phyloP scores from a whole-genome alignment of 2,329 filamentous ascomycete species.

The Cladophialophora immunda region DNA sequence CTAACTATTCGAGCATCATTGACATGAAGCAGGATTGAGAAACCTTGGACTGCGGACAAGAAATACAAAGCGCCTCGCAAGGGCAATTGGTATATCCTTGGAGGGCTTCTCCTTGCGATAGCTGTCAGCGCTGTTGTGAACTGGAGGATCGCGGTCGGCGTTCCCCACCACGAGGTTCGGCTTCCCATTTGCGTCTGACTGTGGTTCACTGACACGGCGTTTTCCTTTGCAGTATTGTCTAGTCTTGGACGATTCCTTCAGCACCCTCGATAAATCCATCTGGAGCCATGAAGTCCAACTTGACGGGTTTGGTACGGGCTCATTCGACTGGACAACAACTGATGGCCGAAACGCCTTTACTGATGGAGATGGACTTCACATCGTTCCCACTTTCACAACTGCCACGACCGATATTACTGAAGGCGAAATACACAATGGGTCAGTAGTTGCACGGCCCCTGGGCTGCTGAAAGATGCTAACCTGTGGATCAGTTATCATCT shows the following conservation, averaged over 20 bases:
- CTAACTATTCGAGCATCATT: constrained; percentile 30
- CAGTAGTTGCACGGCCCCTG: constrained; percentile 27
- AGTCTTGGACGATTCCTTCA: constrained; percentile 62
- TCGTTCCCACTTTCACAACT: constrained; percentile 62
- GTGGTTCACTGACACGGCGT: constrained; percentile 29
- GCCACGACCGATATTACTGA: constrained; percentile 43
- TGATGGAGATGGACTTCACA: constrained; percentile 61
- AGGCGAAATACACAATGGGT: constrained; percentile 36
- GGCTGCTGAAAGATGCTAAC: constrained; percentile 39
- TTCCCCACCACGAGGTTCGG: constrained; percentile 34
- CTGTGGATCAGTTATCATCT: constrained; percentile 42
- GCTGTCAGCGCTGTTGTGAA: constrained; percentile 34
- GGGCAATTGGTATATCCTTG: constrained; percentile 33
- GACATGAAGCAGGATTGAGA: constrained; percentile 33
- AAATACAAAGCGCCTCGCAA: constrained; percentile 35
- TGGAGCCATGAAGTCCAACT: constrained; percentile 62
- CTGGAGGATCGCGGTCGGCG: constrained; percentile 34
- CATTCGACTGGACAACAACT: constrained; percentile 65
- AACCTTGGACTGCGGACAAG: constrained; percentile 34
- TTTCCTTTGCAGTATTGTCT: constrained; percentile 63
- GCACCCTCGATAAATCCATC: constrained; percentile 50
- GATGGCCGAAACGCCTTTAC: constrained; percentile 59
- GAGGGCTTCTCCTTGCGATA: constrained; percentile 33
- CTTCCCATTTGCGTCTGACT: constrained; percentile 30
- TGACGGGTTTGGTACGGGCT: constrained; percentile 59